Conservation (phyloP, 176 grass and related monocot genomes). For the Raddia distichophylla region DNA sequence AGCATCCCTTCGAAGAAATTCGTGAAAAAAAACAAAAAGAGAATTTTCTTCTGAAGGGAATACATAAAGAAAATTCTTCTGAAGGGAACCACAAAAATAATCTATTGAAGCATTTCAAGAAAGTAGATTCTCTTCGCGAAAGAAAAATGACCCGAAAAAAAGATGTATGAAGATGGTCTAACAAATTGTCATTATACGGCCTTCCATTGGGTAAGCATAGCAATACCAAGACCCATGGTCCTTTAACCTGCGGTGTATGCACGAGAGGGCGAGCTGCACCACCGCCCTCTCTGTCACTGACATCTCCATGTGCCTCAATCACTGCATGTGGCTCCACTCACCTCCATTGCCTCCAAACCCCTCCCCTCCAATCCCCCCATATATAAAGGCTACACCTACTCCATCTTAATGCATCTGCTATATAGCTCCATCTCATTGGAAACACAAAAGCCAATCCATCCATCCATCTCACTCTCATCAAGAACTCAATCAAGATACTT, state of each 20-base stretch:
- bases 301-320: slow-evolving; percentile 57
- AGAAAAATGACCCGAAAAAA: no score
- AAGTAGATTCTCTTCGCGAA: no score
- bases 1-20: no score
- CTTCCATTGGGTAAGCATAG: not conserved
- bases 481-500: not conserved
- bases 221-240: not conserved
- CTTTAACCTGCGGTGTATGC: not conserved
- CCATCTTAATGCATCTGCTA: slow-evolving; percentile 21
- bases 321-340: slow-evolving; percentile 44
- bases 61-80: no score
- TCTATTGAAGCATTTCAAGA: no score
- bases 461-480: slow-evolving; percentile 6
- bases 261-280: slow-evolving; percentile 28
- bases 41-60: no score
- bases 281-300: slow-evolving; percentile 46
- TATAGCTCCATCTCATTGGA: slow-evolving; percentile 3
- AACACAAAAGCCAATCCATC: not conserved
- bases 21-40: no score
- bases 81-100: no score
- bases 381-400: slow-evolving; percentile 34
- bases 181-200: no score
- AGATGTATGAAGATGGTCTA: no score
- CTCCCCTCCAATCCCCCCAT: slow-evolving; percentile 33
- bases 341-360: slow-evolving; percentile 5